Percentiles rank a stretch among this genome's conserved stretches.
phyloP scores from a whole-genome alignment of 352 stramenopile species.

The Stephanocyclus meneghinianus region DNA sequence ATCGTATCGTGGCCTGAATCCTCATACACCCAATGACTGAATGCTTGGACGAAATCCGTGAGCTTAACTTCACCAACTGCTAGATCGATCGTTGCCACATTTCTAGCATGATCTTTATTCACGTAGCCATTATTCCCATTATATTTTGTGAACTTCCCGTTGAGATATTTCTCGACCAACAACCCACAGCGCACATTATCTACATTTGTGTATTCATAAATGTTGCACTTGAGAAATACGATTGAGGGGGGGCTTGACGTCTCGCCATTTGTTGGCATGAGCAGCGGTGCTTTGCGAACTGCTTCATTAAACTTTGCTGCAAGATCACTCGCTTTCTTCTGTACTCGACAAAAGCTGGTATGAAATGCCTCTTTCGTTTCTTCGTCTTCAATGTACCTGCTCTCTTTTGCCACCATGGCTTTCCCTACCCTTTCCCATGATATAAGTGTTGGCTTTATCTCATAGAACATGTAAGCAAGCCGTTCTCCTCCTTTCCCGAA shows the following conservation, averaged over 20 bases:
- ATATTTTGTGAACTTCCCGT: constrained; percentile 20
- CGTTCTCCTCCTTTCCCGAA: constrained; percentile 42
- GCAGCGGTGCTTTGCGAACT: constrained; percentile 5
- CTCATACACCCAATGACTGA: constrained; percentile 26
- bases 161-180: constrained; percentile 22
- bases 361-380: constrained; percentile 18
- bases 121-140: constrained; percentile 24
- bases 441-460: not conserved
- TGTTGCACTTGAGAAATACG: constrained; percentile 13
- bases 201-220: constrained; percentile 18
- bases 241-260: constrained; percentile 3
- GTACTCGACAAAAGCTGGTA: constrained; percentile 6
- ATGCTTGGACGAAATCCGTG: constrained; percentile 28
- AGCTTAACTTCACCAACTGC: constrained; percentile 19
- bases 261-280: constrained; percentile 12
- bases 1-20: constrained; percentile 6
- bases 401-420: constrained; percentile 21
- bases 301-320: constrained; percentile 7
- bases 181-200: constrained; percentile 1
- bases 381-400: constrained; percentile 26
- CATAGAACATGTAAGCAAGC: constrained; percentile 20
- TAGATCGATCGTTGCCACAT: constrained; percentile 12
- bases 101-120: not conserved
- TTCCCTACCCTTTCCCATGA: constrained; percentile 3
- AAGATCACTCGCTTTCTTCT: constrained; percentile 7